Conservation (phyloP, 2,329 filamentous ascomycete species). For the Xylaria sp. region DNA sequence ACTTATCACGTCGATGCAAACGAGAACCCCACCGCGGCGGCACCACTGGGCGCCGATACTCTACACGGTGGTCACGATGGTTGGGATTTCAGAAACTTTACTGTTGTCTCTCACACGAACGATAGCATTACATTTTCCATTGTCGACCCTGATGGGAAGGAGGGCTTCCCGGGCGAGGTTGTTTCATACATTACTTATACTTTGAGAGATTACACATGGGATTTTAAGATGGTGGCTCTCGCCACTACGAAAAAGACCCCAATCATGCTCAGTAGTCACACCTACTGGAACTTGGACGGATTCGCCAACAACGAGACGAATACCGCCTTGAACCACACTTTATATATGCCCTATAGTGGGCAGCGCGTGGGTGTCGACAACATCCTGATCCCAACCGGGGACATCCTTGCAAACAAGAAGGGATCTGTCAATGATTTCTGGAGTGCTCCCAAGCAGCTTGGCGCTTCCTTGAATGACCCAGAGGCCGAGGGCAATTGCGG, state of each 20-base stretch:
- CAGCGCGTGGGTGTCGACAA: slow-evolving; percentile 74
- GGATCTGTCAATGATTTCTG: slow-evolving; percentile 84
- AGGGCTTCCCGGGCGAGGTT: slow-evolving; percentile 83
- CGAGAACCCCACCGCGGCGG: slow-evolving; percentile 64
- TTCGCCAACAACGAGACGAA: slow-evolving; percentile 78
- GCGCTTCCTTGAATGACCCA: slow-evolving; percentile 70
- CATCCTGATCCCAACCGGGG: slow-evolving; percentile 79
- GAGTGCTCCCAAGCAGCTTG: slow-evolving; percentile 81
- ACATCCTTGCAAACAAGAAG: slow-evolving; percentile 74
- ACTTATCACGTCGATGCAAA: slow-evolving; percentile 70
- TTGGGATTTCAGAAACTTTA: slow-evolving; percentile 84
- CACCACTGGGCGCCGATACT: slow-evolving; percentile 68
- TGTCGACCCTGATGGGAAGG: slow-evolving; percentile 75
- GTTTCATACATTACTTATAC: slow-evolving; percentile 79
- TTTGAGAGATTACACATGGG: slow-evolving; percentile 72
- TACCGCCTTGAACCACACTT: slow-evolving; percentile 74
- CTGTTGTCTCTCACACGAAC: slow-evolving; percentile 72
- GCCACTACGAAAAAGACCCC: slow-evolving; percentile 80
- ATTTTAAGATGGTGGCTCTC: slow-evolving; percentile 76
- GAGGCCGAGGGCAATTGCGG: slow-evolving; percentile 80
- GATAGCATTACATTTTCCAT: slow-evolving; percentile 80
- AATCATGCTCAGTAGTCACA: slow-evolving; percentile 80
- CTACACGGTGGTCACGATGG: slow-evolving; percentile 76
- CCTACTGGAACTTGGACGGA: slow-evolving; percentile 86
- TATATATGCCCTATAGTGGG: slow-evolving; percentile 77